Evolutionary conservation across 805 yeast genomes (phyloP), one percentile per base, ranked within the genome.

Genomic region (Barnettozyma pratensis): DNA sequence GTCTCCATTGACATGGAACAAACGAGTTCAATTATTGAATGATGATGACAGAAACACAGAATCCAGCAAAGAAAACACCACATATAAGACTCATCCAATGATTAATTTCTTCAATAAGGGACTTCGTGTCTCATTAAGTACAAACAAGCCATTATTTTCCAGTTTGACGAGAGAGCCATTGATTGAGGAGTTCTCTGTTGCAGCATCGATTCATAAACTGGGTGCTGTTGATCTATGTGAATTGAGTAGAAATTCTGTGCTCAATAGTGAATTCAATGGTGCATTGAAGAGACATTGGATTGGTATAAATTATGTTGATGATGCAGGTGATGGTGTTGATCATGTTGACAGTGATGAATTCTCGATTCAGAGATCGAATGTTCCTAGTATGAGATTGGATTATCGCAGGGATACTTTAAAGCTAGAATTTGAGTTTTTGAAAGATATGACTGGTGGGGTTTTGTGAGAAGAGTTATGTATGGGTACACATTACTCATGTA

Each of bases 1-100:
- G 60, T 54, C 60, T 14, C 66, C 66, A 4, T 43, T 60, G 28
- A 59, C 62, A 9, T 61, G 65, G 65, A 61, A 60, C 48, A 61
- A 61, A 42, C 52, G 56, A 7, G 45, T 59, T 3, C 59, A 60
- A 29, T 8, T 57, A 5, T 31, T 48, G 30, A 58, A 57, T 27
- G 60, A 60, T 43, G 64, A 59, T 42, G 63, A 56, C 29, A 39
- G 58, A 7, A 42, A 47, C 28, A 14, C 37, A n/a, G 52, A 49
- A 11, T 30, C 42, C 1, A 35, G 34, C 26, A 36, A 14, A 14
- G 42, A 37, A 7, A 46, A 30, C 10, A 49, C 48, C 3, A 45
- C 59, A 1, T 62, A 62, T 44, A 54, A 50, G 14, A 44, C 50
- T 1, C 56, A 61, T 37, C 66, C 66, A 14, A 28, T 41, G 7